Evolutionary conservation across 78 protist species (phyloP), one percentile per base, ranked within the genome.

Genomic region (Mastigamoeba balamuthi): DNA sequence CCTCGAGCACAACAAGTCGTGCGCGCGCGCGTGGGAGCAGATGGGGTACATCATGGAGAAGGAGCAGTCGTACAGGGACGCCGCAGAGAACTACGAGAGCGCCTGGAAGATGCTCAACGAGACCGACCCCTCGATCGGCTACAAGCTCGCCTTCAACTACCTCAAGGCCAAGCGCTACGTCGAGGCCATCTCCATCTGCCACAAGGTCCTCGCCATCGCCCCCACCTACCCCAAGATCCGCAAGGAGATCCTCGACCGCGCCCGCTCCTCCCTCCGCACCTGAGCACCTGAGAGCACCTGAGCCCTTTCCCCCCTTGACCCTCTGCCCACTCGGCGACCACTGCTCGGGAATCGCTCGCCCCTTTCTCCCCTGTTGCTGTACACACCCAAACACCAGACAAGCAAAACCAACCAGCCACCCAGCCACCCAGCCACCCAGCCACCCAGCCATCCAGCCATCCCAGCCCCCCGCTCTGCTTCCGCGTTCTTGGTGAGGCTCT

Each of bases 111-210:
- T 71, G 25, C 33, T 37, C 40, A 70, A 38, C 40, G 79, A 77
- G 40, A 53, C 44, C 30, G 40, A 38, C 39, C 79, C 83, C 0
- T 66, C 74, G 2, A 64, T 88, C 10, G 95, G 95, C 7, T 92
- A 48, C 82, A 84, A 83, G 75, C 88, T 87, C 28, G 87, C 90
- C 48, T 87, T 87, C 82, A 87, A 87, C 79, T 70, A 71, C 25
- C 87, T 91, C 64, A 85, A 85, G 82, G 95, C 95, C 39, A 81
- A 85, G 77, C 36, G 75, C 39, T 88, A 69, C 69, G 78, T 88
- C 39, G 80, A 75, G 0, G 89, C 90, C n/a, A 83, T 92, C 64
- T 88, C 87, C 52, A 73, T 92, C 10, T 78, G 90, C 76, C 90
- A 84, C 44, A 7, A 52, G 76, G 89, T 88, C 36, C 75, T 88